Evolutionary conservation across 179 eudicot genomes (phyloP), one percentile per base, ranked within the genome.

Genomic region (Camellia oleifera): DNA sequence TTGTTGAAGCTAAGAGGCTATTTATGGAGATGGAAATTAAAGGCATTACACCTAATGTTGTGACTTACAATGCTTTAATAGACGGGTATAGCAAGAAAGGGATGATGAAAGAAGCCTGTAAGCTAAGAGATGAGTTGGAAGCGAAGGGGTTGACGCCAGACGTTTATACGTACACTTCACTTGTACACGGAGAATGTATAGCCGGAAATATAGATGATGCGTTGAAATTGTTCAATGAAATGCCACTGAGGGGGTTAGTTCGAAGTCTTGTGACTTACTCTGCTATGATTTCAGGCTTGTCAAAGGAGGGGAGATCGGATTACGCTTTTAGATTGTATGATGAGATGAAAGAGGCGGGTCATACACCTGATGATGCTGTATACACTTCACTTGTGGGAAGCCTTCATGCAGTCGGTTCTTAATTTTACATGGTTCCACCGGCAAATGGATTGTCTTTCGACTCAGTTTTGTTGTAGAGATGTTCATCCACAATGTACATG

Each of bases 281-380:
- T 9, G 90, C 83, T 44, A 83, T 92, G 85, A 89, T 95, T 78
- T 87, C 94, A 0, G 94, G 97, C 4, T 85, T 94, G 88, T 89
- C 97, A 9, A 92, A 92, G 77, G 87, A 50, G 62, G 98, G 98
- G 73, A 84, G 91, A 82, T 91, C 94, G 23, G 91, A 91, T n/a
- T 97, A 94, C 80, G 98, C 97, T 81, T 94, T 95, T 77, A 72
- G 75, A 40, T 83, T 95, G 83, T 94, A 89, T 85, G 98, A 92
- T 79, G 89, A 89, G 85, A 93, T 94, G 95, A 90, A 71, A 75
- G 88, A 80, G 61, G 91, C 89, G 17, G 94, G 97, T 40, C 64
- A 91, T 76, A 78, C 78, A 11, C 95, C 97, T 14, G 97, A 94
- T 75, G 86, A 81, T 54, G 81, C 87, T 50, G 85, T 91, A 26